phyloP scores from a whole-genome alignment of 345 rosid species.

The Gossypium thurberi region DNA sequence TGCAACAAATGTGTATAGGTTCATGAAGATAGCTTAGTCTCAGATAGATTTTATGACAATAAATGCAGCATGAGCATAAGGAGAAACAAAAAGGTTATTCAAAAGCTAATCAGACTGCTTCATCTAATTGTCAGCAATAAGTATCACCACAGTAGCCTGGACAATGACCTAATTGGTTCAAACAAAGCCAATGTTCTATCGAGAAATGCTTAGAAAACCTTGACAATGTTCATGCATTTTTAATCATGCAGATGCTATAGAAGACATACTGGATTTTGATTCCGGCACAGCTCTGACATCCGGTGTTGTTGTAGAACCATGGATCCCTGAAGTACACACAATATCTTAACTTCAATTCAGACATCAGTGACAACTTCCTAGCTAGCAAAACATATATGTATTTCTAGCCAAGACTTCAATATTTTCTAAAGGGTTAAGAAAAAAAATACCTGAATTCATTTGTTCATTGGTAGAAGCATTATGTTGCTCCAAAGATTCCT shows the following conservation, averaged over 20 bases:
- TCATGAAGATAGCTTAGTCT: not conserved
- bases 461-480: constrained; percentile 19
- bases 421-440: constrained; percentile 3
- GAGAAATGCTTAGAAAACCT: not conserved
- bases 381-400: not conserved
- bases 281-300: constrained; percentile 14
- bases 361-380: constrained; percentile 1
- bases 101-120: not conserved
- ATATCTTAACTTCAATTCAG: not conserved
- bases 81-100: not conserved
- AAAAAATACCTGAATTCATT: constrained; percentile 30
- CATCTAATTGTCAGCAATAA: not conserved
- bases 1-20: not conserved
- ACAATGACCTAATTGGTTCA: not conserved
- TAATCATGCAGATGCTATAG: not conserved
- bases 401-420: not conserved
- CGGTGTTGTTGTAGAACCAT: constrained; percentile 13
- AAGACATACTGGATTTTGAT: constrained; percentile 17
- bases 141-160: not conserved
- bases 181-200: not conserved
- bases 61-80: not conserved
- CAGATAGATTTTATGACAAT: not conserved
- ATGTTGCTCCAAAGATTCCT: constrained; percentile 13
- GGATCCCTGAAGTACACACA: constrained; percentile 9
- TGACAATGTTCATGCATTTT: not conserved